Percentiles rank a stretch among this genome's conserved stretches.
phyloP scores from a whole-genome alignment of 306 rosid species.

The Malus asiatica region DNA sequence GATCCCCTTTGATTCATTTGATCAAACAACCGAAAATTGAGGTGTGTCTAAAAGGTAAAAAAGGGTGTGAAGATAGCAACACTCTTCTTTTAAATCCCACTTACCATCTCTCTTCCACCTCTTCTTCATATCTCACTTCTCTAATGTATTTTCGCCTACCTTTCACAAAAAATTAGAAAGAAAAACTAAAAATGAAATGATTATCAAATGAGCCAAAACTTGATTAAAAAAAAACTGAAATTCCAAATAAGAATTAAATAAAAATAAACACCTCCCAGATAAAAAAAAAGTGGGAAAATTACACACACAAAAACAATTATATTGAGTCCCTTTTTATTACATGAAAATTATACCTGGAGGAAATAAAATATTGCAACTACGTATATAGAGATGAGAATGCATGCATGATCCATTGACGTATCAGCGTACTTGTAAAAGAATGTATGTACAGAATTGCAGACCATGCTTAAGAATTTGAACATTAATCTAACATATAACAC shows the following conservation, averaged over 20 bases:
- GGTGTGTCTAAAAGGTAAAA: too few species aligned
- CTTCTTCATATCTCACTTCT: not conserved
- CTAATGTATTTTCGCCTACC: not conserved
- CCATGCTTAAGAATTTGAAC: not conserved
- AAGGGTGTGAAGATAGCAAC: too few species aligned
- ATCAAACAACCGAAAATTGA: too few species aligned
- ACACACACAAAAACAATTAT: not conserved
- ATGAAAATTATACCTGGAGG: not conserved
- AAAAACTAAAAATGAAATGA: too few species aligned
- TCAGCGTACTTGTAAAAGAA: not conserved
- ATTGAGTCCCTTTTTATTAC: not conserved
- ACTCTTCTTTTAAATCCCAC: not conserved
- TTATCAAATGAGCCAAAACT: not conserved
- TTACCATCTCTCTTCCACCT: not conserved
- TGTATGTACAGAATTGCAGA: not conserved
- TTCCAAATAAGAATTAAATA: not conserved
- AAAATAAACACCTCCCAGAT: not conserved
- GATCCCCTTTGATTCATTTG: too few species aligned
- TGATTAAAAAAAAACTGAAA: not conserved
- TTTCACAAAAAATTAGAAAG: too few species aligned
- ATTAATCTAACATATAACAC: not conserved
- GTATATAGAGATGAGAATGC: not conserved
- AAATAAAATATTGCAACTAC: not conserved
- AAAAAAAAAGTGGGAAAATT: not conserved
- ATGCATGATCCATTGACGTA: not conserved